A percentile compares a stretch with the other conserved stretches of the same genome.
Evolutionary conservation across 805 yeast genomes (phyloP).

Genomic region (Candida sphagnicola): DNA sequence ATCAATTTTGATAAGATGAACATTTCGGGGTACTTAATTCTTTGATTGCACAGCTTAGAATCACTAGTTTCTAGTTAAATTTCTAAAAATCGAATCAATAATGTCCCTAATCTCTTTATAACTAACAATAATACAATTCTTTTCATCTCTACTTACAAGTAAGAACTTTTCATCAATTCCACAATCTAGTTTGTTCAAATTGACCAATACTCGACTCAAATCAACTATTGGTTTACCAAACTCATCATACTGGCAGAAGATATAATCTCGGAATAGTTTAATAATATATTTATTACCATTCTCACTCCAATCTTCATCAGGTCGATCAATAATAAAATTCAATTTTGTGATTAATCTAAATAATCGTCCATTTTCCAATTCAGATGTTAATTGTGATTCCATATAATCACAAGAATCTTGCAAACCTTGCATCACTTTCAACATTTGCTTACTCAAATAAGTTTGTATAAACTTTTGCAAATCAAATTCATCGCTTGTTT

Average conservation of each 20-base stretch:
- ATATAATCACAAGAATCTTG: conserved; percentile 52
- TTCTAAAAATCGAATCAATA: conserved; percentile 65
- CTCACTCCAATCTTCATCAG: conserved; percentile 56
- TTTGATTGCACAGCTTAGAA: too few relatives aligned
- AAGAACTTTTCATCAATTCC: conserved; percentile 82
- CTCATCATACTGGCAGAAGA: conserved; percentile 81
- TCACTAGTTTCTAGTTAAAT: conserved; percentile 23
- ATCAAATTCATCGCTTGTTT: conserved; percentile 18
- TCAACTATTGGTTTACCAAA: conserved; percentile 75
- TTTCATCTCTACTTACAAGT: conserved; percentile 80
- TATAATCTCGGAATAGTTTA: conserved; percentile 73
- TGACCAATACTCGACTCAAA: conserved; percentile 71
- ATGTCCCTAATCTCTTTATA: conserved; percentile 77
- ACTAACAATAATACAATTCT: conserved; percentile 77
- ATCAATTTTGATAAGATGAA: too few relatives aligned
- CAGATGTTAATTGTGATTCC: conserved; percentile 61
- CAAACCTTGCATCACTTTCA: conserved; percentile 46
- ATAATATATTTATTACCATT: conserved; percentile 63
- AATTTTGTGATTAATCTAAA: conserved; percentile 80
- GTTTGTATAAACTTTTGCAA: conserved; percentile 19
- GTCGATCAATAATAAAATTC: conserved; percentile 71
- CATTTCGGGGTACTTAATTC: too few relatives aligned
- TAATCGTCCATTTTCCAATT: conserved; percentile 83
- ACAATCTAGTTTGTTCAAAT: conserved; percentile 86
- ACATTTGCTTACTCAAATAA: conserved; percentile 31